Base-by-base conservation (phyloP, 305 asterid species). In the Striga hermonthica region DNA sequence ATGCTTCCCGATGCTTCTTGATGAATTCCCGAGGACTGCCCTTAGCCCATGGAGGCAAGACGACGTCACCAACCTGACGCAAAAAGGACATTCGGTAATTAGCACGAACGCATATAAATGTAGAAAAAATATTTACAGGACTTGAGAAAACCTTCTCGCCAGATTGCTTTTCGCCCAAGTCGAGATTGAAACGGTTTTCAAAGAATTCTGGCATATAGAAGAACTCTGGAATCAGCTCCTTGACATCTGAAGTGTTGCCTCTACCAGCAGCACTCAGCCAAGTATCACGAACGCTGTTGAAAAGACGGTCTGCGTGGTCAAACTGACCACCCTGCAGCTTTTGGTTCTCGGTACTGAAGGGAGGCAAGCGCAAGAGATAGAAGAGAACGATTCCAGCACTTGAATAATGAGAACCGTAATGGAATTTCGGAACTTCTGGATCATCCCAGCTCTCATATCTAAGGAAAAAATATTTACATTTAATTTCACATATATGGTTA, bases 401-500 rank as follows among this genome's bases (percentile, higher is more conserved):
- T 41, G 99, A 91, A 75, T 94, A 94, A 78, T 94, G 99, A 76
- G 99, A 94, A 75, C 99, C 98, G 70, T 94, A 94, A 80, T 94
- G 99, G 75, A 94, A 94, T 70, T 94, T 94, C 68, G 99, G 99
- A 79, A 91, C 92, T 67, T 94, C 99, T 48, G 99, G 99, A 82
- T 94, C 99, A 89, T 94, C 99, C 99, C 99, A 94, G 89, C 98
- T 94, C 72, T 94, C 98, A 66, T 84, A 87, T 77, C 99, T 94
- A 35, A 7, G 9, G 71, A 3, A 31, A 1, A 22, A 9, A 8
- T 22, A 8, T 22, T 6, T 22, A 53, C 11, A 53, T 3, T 22
- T 53, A 4, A 39, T 39, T 8, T 39, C 44, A 68, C 31, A 37
- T 44, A 13, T 68, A 6, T 57, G 3, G 11, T 31, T 56, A 9